Percentiles rank a stretch among this genome's conserved stretches.
These are phyloP conservation scores for Rhododendron williamsianum DNA, from an alignment of 148 eudicot genomes.

Conservation along the genomic window DNA sequence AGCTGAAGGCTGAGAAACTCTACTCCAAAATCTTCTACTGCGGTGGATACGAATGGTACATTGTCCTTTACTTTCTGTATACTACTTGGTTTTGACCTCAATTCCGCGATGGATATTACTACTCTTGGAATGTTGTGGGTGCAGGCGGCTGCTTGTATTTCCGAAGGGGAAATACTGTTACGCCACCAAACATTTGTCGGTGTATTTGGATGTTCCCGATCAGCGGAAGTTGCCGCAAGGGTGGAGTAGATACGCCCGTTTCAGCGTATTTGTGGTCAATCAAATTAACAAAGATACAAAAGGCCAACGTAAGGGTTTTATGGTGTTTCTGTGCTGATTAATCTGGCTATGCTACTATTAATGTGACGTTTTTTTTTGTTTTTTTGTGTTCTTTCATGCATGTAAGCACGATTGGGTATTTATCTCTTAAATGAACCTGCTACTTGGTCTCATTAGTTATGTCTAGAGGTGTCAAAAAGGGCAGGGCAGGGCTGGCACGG, in stretches of 20 bases:
- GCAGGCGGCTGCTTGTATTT: conserved; percentile 25
- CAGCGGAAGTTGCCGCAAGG: conserved; percentile 36
- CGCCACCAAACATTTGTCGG: conserved; percentile 28
- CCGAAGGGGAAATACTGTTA: conserved; percentile 23
- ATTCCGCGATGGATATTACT: not conserved
- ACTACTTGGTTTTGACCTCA: not conserved
- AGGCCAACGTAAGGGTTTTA: conserved; percentile 23
- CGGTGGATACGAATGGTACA: conserved; percentile 22
- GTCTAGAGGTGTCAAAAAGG: too few relatives aligned
- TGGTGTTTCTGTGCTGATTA: not conserved
- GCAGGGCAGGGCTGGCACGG: too few relatives aligned
- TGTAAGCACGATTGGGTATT: not conserved
- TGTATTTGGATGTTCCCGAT: conserved; percentile 42
- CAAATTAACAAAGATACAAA: conserved; percentile 26
- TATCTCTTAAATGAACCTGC: not conserved
- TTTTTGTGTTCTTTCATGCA: not conserved
- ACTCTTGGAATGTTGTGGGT: not conserved
- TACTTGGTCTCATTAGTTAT: not conserved
- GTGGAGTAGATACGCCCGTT: conserved; percentile 43
- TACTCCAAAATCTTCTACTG: conserved; percentile 13
- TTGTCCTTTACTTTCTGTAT: not conserved
- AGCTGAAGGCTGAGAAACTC: conserved; percentile 16
- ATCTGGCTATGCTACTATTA: not conserved
- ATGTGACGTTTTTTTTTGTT: not conserved
- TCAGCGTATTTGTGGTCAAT: conserved; percentile 39